Evolutionary conservation across 352 stramenopile genomes (phyloP).

Genomic region (Globisporangium mamillatum): DNA sequence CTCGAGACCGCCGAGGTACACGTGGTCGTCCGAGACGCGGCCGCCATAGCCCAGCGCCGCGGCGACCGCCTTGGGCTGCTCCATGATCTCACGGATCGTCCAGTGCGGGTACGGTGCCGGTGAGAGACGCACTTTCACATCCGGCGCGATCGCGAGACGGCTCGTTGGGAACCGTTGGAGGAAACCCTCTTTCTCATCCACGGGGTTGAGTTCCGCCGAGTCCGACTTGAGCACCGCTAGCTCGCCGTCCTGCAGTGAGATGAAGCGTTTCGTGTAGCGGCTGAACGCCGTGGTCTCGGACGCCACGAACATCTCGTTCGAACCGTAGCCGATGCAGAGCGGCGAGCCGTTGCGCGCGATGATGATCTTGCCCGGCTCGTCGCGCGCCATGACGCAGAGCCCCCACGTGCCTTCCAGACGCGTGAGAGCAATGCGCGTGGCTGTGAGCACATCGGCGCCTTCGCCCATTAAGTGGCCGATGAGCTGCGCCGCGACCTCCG

Average conservation of each 20-base stretch:
- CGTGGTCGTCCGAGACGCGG: constrained; percentile 90
- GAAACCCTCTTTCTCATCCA: constrained; percentile 74
- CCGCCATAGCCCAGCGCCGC: constrained; percentile 93
- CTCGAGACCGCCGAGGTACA: constrained; percentile 94
- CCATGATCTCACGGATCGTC: constrained; percentile 95
- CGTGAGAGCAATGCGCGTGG: constrained; percentile 88
- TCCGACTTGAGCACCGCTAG: constrained; percentile 94
- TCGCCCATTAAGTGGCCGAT: constrained; percentile 92
- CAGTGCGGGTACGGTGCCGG: constrained; percentile 95
- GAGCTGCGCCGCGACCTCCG: constrained; percentile 97
- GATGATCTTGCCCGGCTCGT: constrained; percentile 95
- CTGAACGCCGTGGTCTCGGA: constrained; percentile 94
- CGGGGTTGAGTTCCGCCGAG: constrained; percentile 91
- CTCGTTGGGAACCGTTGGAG: constrained; percentile 85
- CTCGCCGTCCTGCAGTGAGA: constrained; percentile 95
- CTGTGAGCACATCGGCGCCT: constrained; percentile 77
- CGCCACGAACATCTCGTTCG: constrained; percentile 96
- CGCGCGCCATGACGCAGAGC: constrained; percentile 90
- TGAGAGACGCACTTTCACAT: constrained; percentile 94
- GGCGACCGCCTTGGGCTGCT: constrained; percentile 96
- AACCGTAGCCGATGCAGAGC: constrained; percentile 87
- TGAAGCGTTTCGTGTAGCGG: constrained; percentile 97
- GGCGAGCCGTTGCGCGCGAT: constrained; percentile 97
- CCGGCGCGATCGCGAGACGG: constrained; percentile 88
- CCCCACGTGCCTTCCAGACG: constrained; percentile 96